Conservation (phyloP, 495 filamentous ascomycete genomes). For the Aspergillus saccharolyticus region DNA sequence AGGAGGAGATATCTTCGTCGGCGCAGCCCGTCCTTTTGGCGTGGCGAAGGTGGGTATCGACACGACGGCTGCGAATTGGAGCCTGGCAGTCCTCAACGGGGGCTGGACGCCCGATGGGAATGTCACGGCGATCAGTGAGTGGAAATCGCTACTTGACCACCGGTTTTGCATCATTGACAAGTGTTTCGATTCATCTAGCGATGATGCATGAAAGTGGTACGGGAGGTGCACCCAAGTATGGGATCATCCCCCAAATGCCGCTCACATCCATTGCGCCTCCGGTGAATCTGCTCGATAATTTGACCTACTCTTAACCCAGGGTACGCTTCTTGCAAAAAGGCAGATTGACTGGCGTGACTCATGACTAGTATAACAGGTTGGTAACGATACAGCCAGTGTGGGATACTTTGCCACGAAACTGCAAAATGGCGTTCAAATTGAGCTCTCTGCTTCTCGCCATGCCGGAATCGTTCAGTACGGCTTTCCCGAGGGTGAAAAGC, state of each 20-base stretch:
- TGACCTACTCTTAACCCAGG: slow-evolving; percentile 37
- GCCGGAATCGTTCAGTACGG: slow-evolving; percentile 58
- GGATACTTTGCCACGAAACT: slow-evolving; percentile 59
- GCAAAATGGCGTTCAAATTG: slow-evolving; percentile 49
- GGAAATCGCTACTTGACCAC: not conserved
- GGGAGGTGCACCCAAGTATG: slow-evolving; percentile 66
- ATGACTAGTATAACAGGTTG: slow-evolving; percentile 23
- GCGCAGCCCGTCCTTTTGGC: slow-evolving; percentile 58
- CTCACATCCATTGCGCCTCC: slow-evolving; percentile 27
- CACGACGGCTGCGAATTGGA: slow-evolving; percentile 51
- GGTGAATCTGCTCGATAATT: slow-evolving; percentile 38
- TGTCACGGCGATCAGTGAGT: slow-evolving; percentile 53
- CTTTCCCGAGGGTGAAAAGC: slow-evolving; percentile 46
- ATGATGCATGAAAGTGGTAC: slow-evolving; percentile 70
- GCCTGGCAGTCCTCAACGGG: slow-evolving; percentile 38
- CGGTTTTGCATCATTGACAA: not conserved
- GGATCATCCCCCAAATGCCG: slow-evolving; percentile 62
- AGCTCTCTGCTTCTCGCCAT: slow-evolving; percentile 55
- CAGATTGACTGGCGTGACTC: not conserved
- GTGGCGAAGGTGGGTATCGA: slow-evolving; percentile 66
- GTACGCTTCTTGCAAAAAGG: slow-evolving; percentile 5
- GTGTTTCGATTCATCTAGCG: slow-evolving; percentile 10
- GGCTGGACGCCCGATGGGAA: slow-evolving; percentile 56
- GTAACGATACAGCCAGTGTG: slow-evolving; percentile 48
- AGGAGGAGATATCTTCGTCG: slow-evolving; percentile 66